Evolutionary conservation across 768 basidiomycete species (phyloP).

Genomic region (Daedalea quercina): DNA sequence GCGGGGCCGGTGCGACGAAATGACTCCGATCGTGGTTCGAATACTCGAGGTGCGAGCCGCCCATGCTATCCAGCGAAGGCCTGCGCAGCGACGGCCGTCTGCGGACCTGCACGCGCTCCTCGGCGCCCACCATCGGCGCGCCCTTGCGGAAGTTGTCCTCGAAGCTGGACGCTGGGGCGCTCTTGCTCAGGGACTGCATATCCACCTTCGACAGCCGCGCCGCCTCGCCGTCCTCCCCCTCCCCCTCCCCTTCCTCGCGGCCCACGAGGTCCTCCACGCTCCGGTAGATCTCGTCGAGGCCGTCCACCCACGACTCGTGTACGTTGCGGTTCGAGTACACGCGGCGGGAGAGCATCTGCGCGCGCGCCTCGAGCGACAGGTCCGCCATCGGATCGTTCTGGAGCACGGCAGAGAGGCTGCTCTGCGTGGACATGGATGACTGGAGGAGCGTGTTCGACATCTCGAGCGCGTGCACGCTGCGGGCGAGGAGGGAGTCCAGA

Average conservation of each 20-base stretch:
- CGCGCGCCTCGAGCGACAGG: constrained; percentile 38
- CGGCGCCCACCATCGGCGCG: constrained; percentile 19
- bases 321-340: constrained; percentile 39
- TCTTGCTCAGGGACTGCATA: background rate
- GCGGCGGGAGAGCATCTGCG: constrained; percentile 44
- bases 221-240: constrained; percentile 1
- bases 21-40: constrained; percentile 44
- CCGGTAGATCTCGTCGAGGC: constrained; percentile 57
- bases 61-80: constrained; percentile 16
- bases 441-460: constrained; percentile 78
- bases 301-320: constrained; percentile 57
- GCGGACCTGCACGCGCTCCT: constrained; percentile 12
- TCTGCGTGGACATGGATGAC: constrained; percentile 67
- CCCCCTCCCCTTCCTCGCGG: constrained; percentile 5
- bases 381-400: constrained; percentile 41
- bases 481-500: constrained; percentile 71
- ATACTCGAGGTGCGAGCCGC: constrained; percentile 40
- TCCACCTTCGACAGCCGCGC: background rate
- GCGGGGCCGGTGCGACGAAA: constrained; percentile 62
- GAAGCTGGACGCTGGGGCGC: background rate
- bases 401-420: constrained; percentile 43
- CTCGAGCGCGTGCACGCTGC: constrained; percentile 81
- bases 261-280: constrained; percentile 56
- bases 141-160: constrained; percentile 20
- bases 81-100: constrained; percentile 11